Evolutionary conservation across 2,329 filamentous ascomycete genomes (phyloP), one percentile per base, ranked within the genome.

Genomic region (Hypoxylon sp.): DNA sequence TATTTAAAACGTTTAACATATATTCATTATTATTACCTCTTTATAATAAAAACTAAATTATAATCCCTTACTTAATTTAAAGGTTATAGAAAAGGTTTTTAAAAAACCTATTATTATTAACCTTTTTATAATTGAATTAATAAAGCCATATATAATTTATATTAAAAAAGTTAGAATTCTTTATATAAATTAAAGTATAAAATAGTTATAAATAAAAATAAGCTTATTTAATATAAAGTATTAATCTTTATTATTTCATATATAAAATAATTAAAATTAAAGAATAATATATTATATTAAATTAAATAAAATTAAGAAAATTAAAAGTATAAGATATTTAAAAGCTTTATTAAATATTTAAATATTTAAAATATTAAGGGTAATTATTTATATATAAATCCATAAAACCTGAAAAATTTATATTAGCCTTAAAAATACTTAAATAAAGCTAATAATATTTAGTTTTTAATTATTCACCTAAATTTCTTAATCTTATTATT

Each of bases 171-270:
- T 28, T 28, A 14, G 25, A 48, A 48, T 48, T 48, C 25, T 48
- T 14, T 28, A 25, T 5, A 28, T 48, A 5, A 1, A 48, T 13
- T 48, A 23, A 48, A 48, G 6, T 25, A 48, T 48, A 25, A 17
- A 48, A 48, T 48, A 14, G 14, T 48, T 48, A 48, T 48, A 48
- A n/a, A n/a, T n/a, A 48, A 13, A 48, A 23, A 48, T 13, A n/a
- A n/a, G n/a, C n/a, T n/a, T n/a, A n/a, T n/a, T n/a, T n/a, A n/a
- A 28, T 5, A 14, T 48, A 46, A 46, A 11, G 13, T 46, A 25
- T 13, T 25, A 25, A 46, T 13, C 23, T 48, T 14, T 5, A 14
- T 28, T 48, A 48, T 14, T 48, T 48, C 5, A 13, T 5, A 48
- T 48, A 48, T 25, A 10, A 28, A 28, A 23, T 25, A 14, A 48